Base-by-base conservation (phyloP, 1,284 basidiomycete genomes). In the Naganishia albida region DNA sequence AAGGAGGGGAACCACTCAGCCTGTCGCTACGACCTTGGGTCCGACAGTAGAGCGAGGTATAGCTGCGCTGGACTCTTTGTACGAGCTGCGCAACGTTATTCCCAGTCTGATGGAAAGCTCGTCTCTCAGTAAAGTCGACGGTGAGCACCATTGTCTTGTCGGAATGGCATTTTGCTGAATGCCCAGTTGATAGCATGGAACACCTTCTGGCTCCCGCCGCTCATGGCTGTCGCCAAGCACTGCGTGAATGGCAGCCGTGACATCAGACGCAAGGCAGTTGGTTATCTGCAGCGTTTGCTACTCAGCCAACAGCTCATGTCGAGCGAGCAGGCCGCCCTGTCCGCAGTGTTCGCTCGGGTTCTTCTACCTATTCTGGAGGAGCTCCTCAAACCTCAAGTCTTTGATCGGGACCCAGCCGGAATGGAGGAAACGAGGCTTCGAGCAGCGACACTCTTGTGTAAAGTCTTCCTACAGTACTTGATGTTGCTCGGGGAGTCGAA, bases 361-460 rank as follows among this genome's bases (percentile, higher is more conserved):
- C 82, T 99, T 30, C 96, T 98, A 80, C 95, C 94, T 2, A 84
- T 97, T 30, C 80, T 98, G 39, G 93, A 98, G 69, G 93, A 96
- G 70, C 82, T 99, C 26, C 81, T 98, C 67, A 92, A 91, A 75
- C 88, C 91, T 3, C 88, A 93, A 68, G 85, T 90, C 8, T 86
- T 88, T 73, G 82, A 85, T 66, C 83, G 88, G 40, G 93, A 97
- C 75, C 88, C 90, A 0, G 84, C 86, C 66, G 92, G 90, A 34
- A 90, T 97, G 84, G 85, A 88, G 7, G 94, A 98, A 80, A 94
- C 91, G 23, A 85, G 94, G 10, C 78, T 96, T 46, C 85, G 91
- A 46, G 91, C 91, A 1, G 91, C 89, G 15, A 90, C 89, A 18
- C 80, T 99, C 55, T 81, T 98, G 28, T 96, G 92, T 84, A 97